Conservation (phyloP, 2,329 filamentous ascomycete species). For the Penicillium sp. region DNA sequence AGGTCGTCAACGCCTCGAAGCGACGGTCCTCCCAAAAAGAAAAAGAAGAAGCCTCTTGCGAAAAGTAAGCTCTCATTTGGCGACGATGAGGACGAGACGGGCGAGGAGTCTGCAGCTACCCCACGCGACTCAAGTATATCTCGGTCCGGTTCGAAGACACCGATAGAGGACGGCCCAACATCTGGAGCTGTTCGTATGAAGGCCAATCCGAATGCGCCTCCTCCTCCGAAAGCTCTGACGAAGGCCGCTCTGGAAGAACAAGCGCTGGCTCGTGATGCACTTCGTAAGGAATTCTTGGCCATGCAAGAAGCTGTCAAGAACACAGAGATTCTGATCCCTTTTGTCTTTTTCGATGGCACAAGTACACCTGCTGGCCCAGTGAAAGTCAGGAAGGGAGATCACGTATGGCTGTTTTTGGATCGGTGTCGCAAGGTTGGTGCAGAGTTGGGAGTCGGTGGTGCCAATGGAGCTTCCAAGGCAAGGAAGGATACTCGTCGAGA, state of each 20-base stretch:
- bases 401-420: constrained; percentile 90
- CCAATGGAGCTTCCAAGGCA: constrained; percentile 45
- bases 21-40: constrained; percentile 50
- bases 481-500: constrained; percentile 67
- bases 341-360: constrained; percentile 95
- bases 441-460: constrained; percentile 71
- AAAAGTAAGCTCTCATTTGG: constrained; percentile 64
- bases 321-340: constrained; percentile 87
- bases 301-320: constrained; percentile 85
- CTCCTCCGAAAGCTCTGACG: constrained; percentile 71
- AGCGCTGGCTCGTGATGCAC: constrained; percentile 70
- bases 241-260: constrained; percentile 77
- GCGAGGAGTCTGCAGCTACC: constrained; percentile 39
- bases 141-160: constrained; percentile 41
- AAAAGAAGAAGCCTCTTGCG: constrained; percentile 60
- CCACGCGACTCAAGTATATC: constrained; percentile 40
- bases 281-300: constrained; percentile 76
- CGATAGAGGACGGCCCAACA: constrained; percentile 31
- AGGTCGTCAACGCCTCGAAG: constrained; percentile 54
- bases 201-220: constrained; percentile 46
- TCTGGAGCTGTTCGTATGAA: constrained; percentile 37
- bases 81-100: constrained; percentile 64
- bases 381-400: constrained; percentile 89
- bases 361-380: constrained; percentile 83
- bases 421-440: constrained; percentile 88